Evolutionary conservation across 2,329 filamentous ascomycete species (phyloP), one percentile per base, ranked within the genome.

Genomic region (Trichoderma guizhouense): DNA sequence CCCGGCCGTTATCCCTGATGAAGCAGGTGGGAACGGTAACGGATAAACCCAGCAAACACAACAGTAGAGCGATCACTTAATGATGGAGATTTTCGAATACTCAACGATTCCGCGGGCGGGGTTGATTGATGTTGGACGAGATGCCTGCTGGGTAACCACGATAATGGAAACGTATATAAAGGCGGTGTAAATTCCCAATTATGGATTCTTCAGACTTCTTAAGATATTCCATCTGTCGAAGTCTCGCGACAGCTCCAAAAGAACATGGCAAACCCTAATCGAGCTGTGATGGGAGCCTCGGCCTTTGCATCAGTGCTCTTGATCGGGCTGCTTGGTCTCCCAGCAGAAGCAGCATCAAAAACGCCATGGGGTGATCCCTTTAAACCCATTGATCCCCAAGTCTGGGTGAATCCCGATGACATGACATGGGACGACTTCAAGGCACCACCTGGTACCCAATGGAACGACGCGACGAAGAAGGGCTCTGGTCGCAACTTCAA

Each of bases 401-500:
- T 84, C 39, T 86, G 85, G 83, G 84, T 85, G 8, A 86, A 87
- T 72, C 85, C 85, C 0, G 85, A 87, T 73, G 83, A 86, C 76
- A 87, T 87, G 85, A 86, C 84, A 11, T 86, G 84, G 84, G 81
- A 76, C 7, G 84, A 88, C 73, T 88, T 82, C 74, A 80, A 80
- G 12, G 77, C 78, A 18, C 84, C 84, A 1, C 86, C 86, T 0
- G 83, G 82, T 2, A 86, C 84, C 1, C 82, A 80, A 21, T 88
- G 86, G 86, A 81, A 79, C 7, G 82, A 87, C 69, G 80, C 85
- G 2, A 75, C 77, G 0, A 79, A 77, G 39, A 84, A 80, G 71
- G 86, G 86, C 8, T 81, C 82, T 2, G 79, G 79, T 39, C 82
- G 86, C 21, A 87, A 88, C 79, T 88, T 88, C 80, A 87, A 87